These are phyloP conservation scores for Pseudopithomyces maydicus DNA, from an alignment of 2,329 filamentous ascomycete genomes.

Conservation along the genomic window DNA sequence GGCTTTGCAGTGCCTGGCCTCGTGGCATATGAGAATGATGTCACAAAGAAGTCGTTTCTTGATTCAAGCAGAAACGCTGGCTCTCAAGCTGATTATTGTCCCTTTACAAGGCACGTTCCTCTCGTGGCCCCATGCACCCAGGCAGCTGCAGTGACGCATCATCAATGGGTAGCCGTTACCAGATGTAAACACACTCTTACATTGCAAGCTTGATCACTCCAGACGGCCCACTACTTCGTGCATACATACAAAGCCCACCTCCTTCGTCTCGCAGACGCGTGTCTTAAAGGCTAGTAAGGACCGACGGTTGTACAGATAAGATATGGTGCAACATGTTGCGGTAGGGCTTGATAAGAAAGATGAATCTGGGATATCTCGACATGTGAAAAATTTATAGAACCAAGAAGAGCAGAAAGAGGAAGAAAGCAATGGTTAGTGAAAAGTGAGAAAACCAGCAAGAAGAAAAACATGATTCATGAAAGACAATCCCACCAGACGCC, in stretches of 20 bases:
- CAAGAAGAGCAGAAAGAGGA: not conserved
- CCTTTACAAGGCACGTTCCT: too few relatives aligned
- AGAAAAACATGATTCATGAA: slow-evolving; percentile 8
- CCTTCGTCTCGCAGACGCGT: not conserved
- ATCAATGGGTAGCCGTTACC: not conserved
- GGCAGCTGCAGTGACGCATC: too few relatives aligned
- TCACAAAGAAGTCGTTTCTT: too few relatives aligned
- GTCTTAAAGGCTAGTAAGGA: slow-evolving; percentile 8
- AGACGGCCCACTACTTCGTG: not conserved
- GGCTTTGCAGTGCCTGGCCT: too few relatives aligned
- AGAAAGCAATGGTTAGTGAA: not conserved
- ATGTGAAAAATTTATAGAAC: not conserved
- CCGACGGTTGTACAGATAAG: not conserved
- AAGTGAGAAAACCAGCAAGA: not conserved
- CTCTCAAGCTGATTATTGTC: too few relatives aligned
- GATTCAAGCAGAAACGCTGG: too few relatives aligned
- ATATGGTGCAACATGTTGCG: not conserved
- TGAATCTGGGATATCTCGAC: slow-evolving; percentile 11
- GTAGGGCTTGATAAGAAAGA: not conserved
- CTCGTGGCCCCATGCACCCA: too few relatives aligned
- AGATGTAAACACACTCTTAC: not conserved
- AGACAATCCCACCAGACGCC: not conserved
- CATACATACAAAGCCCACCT: slow-evolving; percentile 5
- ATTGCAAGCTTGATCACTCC: not conserved
- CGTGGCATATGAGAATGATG: too few relatives aligned